Base-by-base conservation (phyloP, 78 protist species). In the Emiliania huxleyi region DNA sequence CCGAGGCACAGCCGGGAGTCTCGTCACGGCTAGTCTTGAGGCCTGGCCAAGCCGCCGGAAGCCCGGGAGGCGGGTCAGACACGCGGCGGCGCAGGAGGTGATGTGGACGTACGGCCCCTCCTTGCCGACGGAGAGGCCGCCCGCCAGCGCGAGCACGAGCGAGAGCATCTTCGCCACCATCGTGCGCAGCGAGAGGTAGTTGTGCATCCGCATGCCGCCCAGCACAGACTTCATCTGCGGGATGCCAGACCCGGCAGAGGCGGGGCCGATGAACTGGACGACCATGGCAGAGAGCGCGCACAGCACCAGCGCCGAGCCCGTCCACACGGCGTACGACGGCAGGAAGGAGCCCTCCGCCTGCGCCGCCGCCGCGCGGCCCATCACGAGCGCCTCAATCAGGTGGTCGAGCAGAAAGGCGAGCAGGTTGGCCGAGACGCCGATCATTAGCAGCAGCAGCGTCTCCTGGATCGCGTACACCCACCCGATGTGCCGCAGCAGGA, bases 81-180 rank as follows among this genome's bases (percentile, higher is more conserved):
- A 77, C 33, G 1, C 0, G 29, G 96, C 95, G 1, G 91, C 49
- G 69, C 93, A 91, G 6, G 92, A 55, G 18, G 97, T 92, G 21
- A 95, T 43, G 79, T 97, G 98, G 93, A 97, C 97, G 21, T 95
- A 97, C 19, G 99, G 99, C 37, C 99, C 99, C 49, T 98, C 98
- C 69, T 96, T 90, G 69, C 99, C 99, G 33, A 98, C n/a, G 25
- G 97, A 90, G 43, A 98, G 56, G 22, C 98, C 98, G 37, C 95
- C 87, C 8, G 94, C 94, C 45, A 91, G 87, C 29, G 97, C 94
- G 15, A 91, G 38, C 21, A 90, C 79, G 37, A 97, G 35, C 69
- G 94, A 93, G 43, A 93, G 1, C 26, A 22, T 0, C 69, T 96
- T 96, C 25, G 87, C 29, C 4, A 94, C 1, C 8, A 93, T 38